Base-by-base conservation (phyloP, 2,329 filamentous ascomycete species). In the Juglanconis sp. region DNA sequence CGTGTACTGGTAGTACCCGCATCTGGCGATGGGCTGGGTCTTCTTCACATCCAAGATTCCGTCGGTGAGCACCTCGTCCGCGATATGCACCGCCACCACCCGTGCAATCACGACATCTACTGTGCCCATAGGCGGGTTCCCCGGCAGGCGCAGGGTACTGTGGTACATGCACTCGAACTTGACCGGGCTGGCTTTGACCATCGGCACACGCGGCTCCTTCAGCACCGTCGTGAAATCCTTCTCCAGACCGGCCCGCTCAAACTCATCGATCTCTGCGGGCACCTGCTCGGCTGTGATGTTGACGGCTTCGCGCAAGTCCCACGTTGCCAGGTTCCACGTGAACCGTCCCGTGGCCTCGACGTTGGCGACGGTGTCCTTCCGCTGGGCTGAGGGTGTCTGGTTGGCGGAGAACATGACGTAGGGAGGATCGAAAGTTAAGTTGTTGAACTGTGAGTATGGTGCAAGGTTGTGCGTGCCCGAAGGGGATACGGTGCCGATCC, bases 371-470 rank as follows among this genome's bases (percentile, higher is more conserved):
- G 79, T 85, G 70, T 87, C 83, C 68, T 87, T 87, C 60, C 80
- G 79, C 0, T 65, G 55, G 2, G 67, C 68, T 8, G 70, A 64
- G 0, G 76, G 71, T 0, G 79, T 83, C 68, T 86, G 81, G 70
- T 87, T 87, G 3, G 81, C 78, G 38, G 74, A 76, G 77, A 87
- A 87, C 79, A 87, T 84, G 34, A 87, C 79, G 66, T 85, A 85
- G 0, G 84, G 84, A 0, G 84, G 84, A 67, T 86, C 82, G 71
- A 85, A 87, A 36, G 81, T 85, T 0, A 87, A 76, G 64, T 87
- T 87, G 70, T 82, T 85, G 76, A 87, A 87, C 70, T 87, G 84
- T 0, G 74, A 80, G 71, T 83, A 87, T 0, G 84, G 84, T 0
- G 84, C 84, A 2, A 87, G 77, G 65, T 87, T 87, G 68, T 81